Evolutionary conservation across 2,329 filamentous ascomycete species (phyloP), one percentile per base, ranked within the genome.

Genomic region (Madurella mycetomatis): DNA sequence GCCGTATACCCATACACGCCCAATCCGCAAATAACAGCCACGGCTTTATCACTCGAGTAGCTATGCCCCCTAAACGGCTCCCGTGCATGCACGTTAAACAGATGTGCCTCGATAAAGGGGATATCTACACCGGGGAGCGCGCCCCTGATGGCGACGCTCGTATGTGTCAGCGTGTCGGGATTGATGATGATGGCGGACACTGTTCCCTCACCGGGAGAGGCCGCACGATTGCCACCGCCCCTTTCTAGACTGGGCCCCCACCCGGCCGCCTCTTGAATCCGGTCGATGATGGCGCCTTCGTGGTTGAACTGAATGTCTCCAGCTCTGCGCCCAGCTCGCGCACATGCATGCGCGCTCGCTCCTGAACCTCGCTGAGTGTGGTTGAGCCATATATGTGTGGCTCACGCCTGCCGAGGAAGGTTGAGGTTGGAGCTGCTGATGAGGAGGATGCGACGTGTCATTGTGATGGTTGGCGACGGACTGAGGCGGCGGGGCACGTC

Each of bases 371-470:
- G 17, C 73, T 48, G 12, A 92, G 82, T 0, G 87, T 90, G 0
- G 83, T 84, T 57, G 74, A 76, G 65, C 88, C 88, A 73, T 92
- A 91, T 64, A 90, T 79, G 30, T 83, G 73, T 15, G 88, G 87
- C 68, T 92, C 87, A 18, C 88, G 79, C 12, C 82, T 86, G 37
- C 88, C 88, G 31, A 92, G 80, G 47, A 92, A 92, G 84, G 72
- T 91, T 91, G 63, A 92, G 84, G 69, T 92, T 92, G 32, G 87
- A 87, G n/a, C 88, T 87, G 70, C 90, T 90, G 74, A 91, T 83
- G 60, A 90, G 76, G 62, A 90, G 83, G 66, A 90, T 83, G 51
- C 65, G 68, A 54, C 69, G 71, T 32, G 70, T 55, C 69, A 73
- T 74, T 44, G 30, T 66, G 57, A 34, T 15, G 73, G 49, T 25